Evolutionary conservation across 2,329 filamentous ascomycete genomes (phyloP), one percentile per base, ranked within the genome.

Genomic region (Scytalidium sp.): DNA sequence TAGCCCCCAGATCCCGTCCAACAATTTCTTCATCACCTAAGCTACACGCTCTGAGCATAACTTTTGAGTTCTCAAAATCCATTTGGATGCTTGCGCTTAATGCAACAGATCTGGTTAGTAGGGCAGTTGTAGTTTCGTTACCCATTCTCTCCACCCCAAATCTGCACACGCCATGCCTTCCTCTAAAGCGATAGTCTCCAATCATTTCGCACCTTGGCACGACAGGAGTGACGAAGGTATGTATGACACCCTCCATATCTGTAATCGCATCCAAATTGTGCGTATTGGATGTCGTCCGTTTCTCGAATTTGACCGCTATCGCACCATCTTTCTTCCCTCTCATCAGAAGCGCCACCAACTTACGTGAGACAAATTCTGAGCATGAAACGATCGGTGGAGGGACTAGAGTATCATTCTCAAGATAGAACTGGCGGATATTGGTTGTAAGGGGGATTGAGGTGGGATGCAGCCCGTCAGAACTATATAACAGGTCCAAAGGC

Each of bases 181-280:
- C 19, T 4, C 46, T 25, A 43, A 47, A 63, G 1, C 45, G 36
- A 39, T 63, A 61, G 48, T 62, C 61, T 1, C 61, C 61, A 9
- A 47, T 29, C 40, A 61, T 60, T 19, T 57, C 57, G 45, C 52
- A 58, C 3, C 41, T 47, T 17, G 44, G 29, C 6, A 60, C 40
- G 9, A 59, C 45, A 5, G 61, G 61, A 2, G 59, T 61, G 17
- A 64, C 51, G 22, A 59, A 62, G 1, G 53, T 61, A 29, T 62
- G 60, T 45, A 62, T 48, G 1, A 54, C 56, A 15, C 59, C 60
- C 41, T 64, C 60, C 56, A 62, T 57, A 45, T 62, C 53, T 3
- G 59, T 60, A 41, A 61, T 61, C 8, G 55, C 45, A 17, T 59
- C 52, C 11, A 17, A 17, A 5, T 29, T 8, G 10, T 17, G 15